These are phyloP conservation scores for Trebouxiophyceae sp. DNA, from an alignment of 163 green algal species.

Conservation along the genomic window DNA sequence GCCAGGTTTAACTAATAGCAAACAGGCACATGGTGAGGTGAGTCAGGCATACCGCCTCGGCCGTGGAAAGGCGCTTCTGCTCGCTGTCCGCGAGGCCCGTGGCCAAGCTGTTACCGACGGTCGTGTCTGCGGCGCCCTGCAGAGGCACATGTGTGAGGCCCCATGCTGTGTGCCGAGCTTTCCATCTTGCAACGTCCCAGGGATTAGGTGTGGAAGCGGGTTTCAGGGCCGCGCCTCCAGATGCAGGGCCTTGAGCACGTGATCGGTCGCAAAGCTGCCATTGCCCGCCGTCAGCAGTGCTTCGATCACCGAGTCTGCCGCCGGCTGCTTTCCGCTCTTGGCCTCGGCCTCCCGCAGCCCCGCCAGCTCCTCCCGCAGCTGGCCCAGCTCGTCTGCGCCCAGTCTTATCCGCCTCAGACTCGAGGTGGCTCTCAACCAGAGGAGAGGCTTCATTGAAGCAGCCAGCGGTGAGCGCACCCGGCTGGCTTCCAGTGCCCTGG, in stretches of 20 bases:
- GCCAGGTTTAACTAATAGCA: too few relatives aligned
- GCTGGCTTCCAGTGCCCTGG: constrained; percentile 30
- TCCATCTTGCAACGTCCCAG: too few relatives aligned
- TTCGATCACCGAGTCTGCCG: constrained; percentile 51
- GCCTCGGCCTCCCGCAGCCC: constrained; percentile 31
- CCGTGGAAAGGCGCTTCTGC: constrained; percentile 58
- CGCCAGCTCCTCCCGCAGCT: too few relatives aligned
- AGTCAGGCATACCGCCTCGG: too few relatives aligned
- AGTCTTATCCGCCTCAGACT: too few relatives aligned
- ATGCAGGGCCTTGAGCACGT: constrained; percentile 40
- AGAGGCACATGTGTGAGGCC: too few relatives aligned
- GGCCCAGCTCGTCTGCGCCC: constrained; percentile 34
- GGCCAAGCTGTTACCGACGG: constrained; percentile 54
- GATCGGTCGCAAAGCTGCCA: constrained; percentile 26
- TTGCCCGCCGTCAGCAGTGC: constrained; percentile 42
- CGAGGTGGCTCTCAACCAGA: too few relatives aligned
- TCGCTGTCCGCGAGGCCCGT: constrained; percentile 63
- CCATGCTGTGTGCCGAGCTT: too few relatives aligned
- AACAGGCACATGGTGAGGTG: too few relatives aligned
- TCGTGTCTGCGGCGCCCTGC: constrained; percentile 25
- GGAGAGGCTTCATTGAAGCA: not conserved
- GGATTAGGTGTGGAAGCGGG: too few relatives aligned
- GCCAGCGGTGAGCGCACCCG: constrained; percentile 3
- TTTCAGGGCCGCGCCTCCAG: constrained; percentile 52
- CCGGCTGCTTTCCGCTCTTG: constrained; percentile 29